Percentiles rank a stretch among this genome's conserved stretches.
These are phyloP conservation scores for Emericellopsis terricola DNA, from an alignment of 495 filamentous ascomycete species.

Conservation along the genomic window DNA sequence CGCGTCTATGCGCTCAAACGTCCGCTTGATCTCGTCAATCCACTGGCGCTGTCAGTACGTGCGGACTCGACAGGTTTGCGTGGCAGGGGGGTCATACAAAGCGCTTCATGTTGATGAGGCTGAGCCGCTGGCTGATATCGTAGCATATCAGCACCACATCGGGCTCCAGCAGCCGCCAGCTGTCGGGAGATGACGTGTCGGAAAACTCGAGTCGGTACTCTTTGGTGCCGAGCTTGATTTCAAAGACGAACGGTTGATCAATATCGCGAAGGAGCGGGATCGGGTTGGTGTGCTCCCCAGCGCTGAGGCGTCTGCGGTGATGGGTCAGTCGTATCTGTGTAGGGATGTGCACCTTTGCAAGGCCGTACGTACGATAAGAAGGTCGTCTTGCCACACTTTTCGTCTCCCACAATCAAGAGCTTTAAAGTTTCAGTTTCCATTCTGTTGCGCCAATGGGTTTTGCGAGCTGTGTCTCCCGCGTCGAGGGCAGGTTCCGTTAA, in stretches of 20 bases:
- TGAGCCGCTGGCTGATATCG: constrained; percentile 51
- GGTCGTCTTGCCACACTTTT: constrained; percentile 67
- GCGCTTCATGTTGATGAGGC: constrained; percentile 41
- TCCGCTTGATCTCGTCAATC: constrained; percentile 44
- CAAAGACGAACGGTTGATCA: constrained; percentile 72
- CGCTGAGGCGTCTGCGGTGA: constrained; percentile 25
- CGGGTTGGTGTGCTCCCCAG: constrained; percentile 9
- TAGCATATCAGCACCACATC: constrained; percentile 66
- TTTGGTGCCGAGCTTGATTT: constrained; percentile 40
- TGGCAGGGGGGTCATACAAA: constrained; percentile 20
- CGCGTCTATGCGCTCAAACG: constrained; percentile 38
- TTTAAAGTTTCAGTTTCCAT: constrained; percentile 36
- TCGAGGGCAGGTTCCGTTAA: no score
- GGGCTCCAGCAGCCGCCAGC: constrained; percentile 56
- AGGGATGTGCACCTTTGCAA: no score
- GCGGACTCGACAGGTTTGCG: constrained; percentile 3
- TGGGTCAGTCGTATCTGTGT: not conserved
- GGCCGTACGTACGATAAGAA: constrained; percentile 60
- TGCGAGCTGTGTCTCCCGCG: no score
- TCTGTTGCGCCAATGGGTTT: no score
- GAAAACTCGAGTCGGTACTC: constrained; percentile 60
- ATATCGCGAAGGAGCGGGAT: constrained; percentile 48
- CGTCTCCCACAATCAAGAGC: constrained; percentile 65
- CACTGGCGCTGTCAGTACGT: constrained; percentile 29
- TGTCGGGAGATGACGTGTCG: constrained; percentile 58